Conservation (phyloP, 2,329 filamentous ascomycete genomes). For the Pezicula carpinea region DNA sequence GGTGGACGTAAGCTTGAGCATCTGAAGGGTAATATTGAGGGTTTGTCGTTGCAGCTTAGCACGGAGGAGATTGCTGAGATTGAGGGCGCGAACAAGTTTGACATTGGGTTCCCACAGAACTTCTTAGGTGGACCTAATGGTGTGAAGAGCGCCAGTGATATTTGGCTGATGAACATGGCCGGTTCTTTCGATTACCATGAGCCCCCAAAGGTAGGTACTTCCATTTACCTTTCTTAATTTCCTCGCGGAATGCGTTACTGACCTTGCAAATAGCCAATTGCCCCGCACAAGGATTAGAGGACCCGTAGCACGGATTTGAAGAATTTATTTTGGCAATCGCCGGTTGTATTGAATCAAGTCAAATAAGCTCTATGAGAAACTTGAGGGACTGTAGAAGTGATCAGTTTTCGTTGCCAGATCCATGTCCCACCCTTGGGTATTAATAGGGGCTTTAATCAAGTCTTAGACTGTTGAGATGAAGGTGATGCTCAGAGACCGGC, state of each 20-base stretch:
- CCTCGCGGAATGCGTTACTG: neutral
- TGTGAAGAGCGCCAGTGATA: slow-evolving; percentile 29
- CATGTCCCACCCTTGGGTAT: too few relatives aligned
- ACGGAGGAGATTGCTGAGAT: slow-evolving; percentile 62
- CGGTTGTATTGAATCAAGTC: too few relatives aligned
- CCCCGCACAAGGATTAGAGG: too few relatives aligned
- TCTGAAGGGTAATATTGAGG: slow-evolving; percentile 65
- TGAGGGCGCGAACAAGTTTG: slow-evolving; percentile 56
- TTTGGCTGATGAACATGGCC: slow-evolving; percentile 31
- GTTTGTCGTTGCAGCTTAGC: slow-evolving; percentile 55
- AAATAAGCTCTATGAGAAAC: too few relatives aligned
- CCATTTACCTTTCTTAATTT: neutral
- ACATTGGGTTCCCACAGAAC: slow-evolving; percentile 62
- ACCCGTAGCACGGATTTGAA: too few relatives aligned
- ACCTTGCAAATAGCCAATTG: neutral
- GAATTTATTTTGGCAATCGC: too few relatives aligned
- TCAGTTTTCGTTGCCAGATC: too few relatives aligned
- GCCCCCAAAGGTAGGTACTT: slow-evolving; percentile 18
- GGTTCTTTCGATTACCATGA: slow-evolving; percentile 48
- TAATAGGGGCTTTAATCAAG: too few relatives aligned
- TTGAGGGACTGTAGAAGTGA: too few relatives aligned
- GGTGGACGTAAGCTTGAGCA: slow-evolving; percentile 67
- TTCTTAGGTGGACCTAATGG: slow-evolving; percentile 46
- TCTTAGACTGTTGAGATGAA: too few relatives aligned
- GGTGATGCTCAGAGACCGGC: too few relatives aligned